phyloP scores from a whole-genome alignment of 2,329 filamentous ascomycete species.

The Ploettnerulaceae sp. region DNA sequence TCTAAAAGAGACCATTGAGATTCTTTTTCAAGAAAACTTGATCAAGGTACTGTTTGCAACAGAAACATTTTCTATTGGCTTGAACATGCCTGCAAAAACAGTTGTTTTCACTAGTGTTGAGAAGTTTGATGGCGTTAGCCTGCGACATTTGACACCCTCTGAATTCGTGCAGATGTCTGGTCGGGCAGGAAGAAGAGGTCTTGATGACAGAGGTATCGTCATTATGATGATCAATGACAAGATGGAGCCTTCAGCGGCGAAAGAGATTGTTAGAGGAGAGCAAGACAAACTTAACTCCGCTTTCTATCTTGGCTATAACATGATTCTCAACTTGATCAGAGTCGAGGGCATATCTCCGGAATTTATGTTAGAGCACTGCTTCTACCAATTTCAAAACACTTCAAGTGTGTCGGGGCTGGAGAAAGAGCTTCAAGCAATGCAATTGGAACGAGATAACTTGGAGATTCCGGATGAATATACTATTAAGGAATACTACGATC shows the following conservation, averaged over 20 bases:
- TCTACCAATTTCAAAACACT: slow-evolving; percentile 96
- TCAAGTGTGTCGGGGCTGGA: slow-evolving; percentile 81
- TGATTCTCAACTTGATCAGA: slow-evolving; percentile 93
- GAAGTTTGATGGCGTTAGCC: slow-evolving; percentile 83
- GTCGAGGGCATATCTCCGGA: slow-evolving; percentile 99
- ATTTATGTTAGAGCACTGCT: slow-evolving; percentile 97
- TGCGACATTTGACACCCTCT: slow-evolving; percentile 82
- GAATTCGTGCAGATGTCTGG: slow-evolving; percentile 99
- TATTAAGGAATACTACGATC: slow-evolving; percentile 90
- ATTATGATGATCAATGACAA: slow-evolving; percentile 99
- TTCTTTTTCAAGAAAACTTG: slow-evolving; percentile 93
- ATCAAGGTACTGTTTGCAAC: slow-evolving; percentile 98
- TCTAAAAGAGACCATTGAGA: slow-evolving; percentile 97
- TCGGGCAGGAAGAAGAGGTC: slow-evolving; percentile 89
- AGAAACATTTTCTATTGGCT: slow-evolving; percentile 95
- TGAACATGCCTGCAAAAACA: slow-evolving; percentile 99
- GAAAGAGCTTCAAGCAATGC: slow-evolving; percentile 73
- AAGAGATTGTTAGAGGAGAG: slow-evolving; percentile 91
- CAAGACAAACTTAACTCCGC: slow-evolving; percentile 97
- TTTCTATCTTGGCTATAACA: slow-evolving; percentile 97
- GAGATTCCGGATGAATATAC: slow-evolving; percentile 79
- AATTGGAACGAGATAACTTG: slow-evolving; percentile 67
- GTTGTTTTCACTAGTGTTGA: slow-evolving; percentile 97
- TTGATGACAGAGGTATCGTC: slow-evolving; percentile 95
- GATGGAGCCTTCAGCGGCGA: slow-evolving; percentile 90